Evolutionary conservation across 163 green algal genomes (phyloP), one percentile per base, ranked within the genome.

Genomic region (Trebouxiophyceae sp.): DNA sequence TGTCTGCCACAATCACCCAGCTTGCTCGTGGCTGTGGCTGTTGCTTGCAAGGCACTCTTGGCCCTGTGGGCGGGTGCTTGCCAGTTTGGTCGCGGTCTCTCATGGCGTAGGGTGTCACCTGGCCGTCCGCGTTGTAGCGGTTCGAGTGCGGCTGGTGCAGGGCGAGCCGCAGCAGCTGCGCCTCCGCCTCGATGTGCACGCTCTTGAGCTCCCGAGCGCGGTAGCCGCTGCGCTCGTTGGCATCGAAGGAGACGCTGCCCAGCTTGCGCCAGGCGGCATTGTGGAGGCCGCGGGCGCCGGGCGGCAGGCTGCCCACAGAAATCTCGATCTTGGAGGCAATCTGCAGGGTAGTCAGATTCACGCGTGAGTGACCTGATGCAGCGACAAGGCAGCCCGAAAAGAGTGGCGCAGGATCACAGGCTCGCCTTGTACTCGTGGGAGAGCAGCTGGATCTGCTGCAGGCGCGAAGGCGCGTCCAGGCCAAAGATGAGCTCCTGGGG

Each of bases 391-490:
- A n/a, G n/a, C n/a, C n/a, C n/a, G n/a, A n/a, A n/a, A n/a, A n/a
- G n/a, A n/a, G n/a, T n/a, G n/a, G n/a, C n/a, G n/a, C n/a, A n/a
- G n/a, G n/a, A n/a, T n/a, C n/a, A n/a, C 45, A 23, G n/a, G 27
- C 1, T 24, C 30, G 89, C 85, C 85, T 97, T 97, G 81, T 87
- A 95, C 67, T 97, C 91, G 60, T 98, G 93, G 2, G 84, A 90
- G 5, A 97, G 75, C 7, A 98, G 84, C 71, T 97, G 87, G 16
- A 98, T 87, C 68, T 95, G 87, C n/a, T 86, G 73, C 1, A 98
- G 63, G 24, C 82, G 84, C 19, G 72, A 75, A 0, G 81, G 76
- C 3, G 67, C 31, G 31, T 95, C 84, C 8, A 98, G 67, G 19
- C 67, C 46, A 34, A 97, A 45, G 4, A 87, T 60, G 7, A 97